phyloP scores from a whole-genome alignment of 2,329 filamentous ascomycete genomes.

The Tolypocladium ophioglossoides region DNA sequence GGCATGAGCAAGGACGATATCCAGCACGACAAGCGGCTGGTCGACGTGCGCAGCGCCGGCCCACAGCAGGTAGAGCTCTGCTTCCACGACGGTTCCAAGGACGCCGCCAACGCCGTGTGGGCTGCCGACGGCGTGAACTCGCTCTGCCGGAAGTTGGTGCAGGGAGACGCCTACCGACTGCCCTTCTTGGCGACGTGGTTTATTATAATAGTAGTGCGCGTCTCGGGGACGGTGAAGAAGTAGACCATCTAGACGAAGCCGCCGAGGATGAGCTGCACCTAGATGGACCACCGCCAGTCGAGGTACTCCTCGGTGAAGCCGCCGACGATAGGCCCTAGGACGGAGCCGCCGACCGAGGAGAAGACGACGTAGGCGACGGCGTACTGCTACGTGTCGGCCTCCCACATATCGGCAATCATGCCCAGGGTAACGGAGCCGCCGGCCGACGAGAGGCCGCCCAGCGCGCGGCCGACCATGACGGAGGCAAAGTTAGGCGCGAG shows the following conservation, averaged over 20 bases:
- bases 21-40: constrained; percentile 1
- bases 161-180: constrained; percentile 23
- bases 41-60: not conserved
- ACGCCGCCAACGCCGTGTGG: constrained; percentile 1
- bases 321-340: constrained; percentile 68
- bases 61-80: not conserved
- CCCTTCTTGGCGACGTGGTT: constrained; percentile 68
- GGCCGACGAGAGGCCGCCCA: constrained; percentile 61
- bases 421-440: constrained; percentile 64
- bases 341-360: constrained; percentile 67
- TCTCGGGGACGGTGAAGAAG: constrained; percentile 64
- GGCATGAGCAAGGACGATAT: not conserved
- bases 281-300: constrained; percentile 64
- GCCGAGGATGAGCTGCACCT: constrained; percentile 77
- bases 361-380: constrained; percentile 70
- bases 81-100: not conserved
- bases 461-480: constrained; percentile 57
- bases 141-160: not conserved
- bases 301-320: constrained; percentile 62
- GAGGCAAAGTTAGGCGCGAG: constrained; percentile 63
- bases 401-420: constrained; percentile 68
- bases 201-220: constrained; percentile 65
- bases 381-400: constrained; percentile 60
- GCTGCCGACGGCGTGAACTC: constrained; percentile 2
- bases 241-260: constrained; percentile 57